Conservation (phyloP, 1,284 basidiomycete species). For the Dichomitus squalens region DNA sequence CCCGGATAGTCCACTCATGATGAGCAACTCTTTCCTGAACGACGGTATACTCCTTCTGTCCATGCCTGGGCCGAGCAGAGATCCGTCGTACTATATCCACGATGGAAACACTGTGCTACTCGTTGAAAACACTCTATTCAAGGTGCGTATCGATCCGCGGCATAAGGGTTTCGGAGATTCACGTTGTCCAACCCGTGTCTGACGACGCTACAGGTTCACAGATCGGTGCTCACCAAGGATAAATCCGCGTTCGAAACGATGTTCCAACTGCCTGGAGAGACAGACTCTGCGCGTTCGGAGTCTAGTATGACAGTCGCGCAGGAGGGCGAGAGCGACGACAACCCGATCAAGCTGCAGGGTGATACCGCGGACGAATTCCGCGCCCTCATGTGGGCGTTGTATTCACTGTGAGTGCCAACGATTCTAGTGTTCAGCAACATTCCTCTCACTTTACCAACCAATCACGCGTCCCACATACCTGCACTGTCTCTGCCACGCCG, state of each 20-base stretch:
- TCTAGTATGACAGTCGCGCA: slow-evolving; percentile 32
- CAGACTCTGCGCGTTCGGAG: slow-evolving; percentile 35
- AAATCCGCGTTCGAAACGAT: slow-evolving; percentile 40
- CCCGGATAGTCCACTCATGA: slow-evolving; percentile 37
- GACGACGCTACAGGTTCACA: slow-evolving; percentile 29
- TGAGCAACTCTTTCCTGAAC: slow-evolving; percentile 36
- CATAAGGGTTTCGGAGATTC: background rate
- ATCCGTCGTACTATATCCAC: slow-evolving; percentile 46
- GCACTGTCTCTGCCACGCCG: background rate
- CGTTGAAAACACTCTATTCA: slow-evolving; percentile 64
- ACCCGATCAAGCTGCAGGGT: slow-evolving; percentile 39
- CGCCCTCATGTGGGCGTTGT: slow-evolving; percentile 38
- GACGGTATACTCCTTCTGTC: slow-evolving; percentile 37
- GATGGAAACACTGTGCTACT: slow-evolving; percentile 65
- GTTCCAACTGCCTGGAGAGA: slow-evolving; percentile 38
- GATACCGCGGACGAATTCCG: slow-evolving; percentile 40
- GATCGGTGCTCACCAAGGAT: slow-evolving; percentile 37
- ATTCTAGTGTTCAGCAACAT: background rate
- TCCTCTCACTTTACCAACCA: background rate
- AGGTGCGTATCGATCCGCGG: slow-evolving; percentile 41
- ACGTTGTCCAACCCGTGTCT: background rate
- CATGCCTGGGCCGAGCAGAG: slow-evolving; percentile 38
- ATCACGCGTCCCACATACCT: background rate
- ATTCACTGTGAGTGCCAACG: slow-evolving; percentile 34
- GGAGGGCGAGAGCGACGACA: slow-evolving; percentile 39